Conservation (phyloP, 768 basidiomycete species). For the Phanerodontia chrysosporium region DNA sequence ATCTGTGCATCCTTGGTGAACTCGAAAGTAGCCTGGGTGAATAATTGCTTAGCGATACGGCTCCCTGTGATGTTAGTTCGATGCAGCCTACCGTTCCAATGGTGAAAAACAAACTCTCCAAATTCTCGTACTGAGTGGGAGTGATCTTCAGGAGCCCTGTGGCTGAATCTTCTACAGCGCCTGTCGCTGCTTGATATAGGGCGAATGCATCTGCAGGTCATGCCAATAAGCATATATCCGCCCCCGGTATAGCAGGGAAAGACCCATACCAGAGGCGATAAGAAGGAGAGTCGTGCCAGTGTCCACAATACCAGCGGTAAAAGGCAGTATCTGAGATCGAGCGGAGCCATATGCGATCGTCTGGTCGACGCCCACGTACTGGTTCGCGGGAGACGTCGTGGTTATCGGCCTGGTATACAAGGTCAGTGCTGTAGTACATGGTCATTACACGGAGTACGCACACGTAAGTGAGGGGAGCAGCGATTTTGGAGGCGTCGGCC, state of each 20-base stretch:
- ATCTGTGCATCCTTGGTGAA: constrained; percentile 63
- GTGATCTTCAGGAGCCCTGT: constrained; percentile 53
- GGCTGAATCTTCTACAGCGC: constrained; percentile 41
- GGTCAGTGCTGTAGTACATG: too few relatives aligned
- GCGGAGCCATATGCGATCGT: constrained; percentile 28
- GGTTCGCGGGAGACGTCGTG: constrained; percentile 35
- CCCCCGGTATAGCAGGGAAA: neutral
- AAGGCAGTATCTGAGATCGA: constrained; percentile 25
- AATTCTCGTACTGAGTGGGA: constrained; percentile 35
- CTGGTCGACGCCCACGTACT: constrained; percentile 44
- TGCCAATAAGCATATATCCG: too few relatives aligned
- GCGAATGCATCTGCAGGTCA: constrained; percentile 28
- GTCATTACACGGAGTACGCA: too few relatives aligned
- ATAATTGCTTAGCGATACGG: neutral
- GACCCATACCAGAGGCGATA: constrained; percentile 23
- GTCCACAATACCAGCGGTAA: constrained; percentile 36
- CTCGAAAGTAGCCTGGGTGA: constrained; percentile 37
- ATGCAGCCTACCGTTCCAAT: constrained; percentile 27
- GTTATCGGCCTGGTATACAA: constrained; percentile 35
- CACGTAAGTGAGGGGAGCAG: constrained; percentile 23
- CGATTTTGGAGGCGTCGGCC: constrained; percentile 24
- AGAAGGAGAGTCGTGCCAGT: constrained; percentile 34
- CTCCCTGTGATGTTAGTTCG: neutral
- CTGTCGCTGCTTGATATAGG: constrained; percentile 44
- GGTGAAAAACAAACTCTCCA: constrained; percentile 47